Evolutionary conservation across 192 early-diverging fungal genomes (phyloP).

Genomic region (Coemansia erecta): DNA sequence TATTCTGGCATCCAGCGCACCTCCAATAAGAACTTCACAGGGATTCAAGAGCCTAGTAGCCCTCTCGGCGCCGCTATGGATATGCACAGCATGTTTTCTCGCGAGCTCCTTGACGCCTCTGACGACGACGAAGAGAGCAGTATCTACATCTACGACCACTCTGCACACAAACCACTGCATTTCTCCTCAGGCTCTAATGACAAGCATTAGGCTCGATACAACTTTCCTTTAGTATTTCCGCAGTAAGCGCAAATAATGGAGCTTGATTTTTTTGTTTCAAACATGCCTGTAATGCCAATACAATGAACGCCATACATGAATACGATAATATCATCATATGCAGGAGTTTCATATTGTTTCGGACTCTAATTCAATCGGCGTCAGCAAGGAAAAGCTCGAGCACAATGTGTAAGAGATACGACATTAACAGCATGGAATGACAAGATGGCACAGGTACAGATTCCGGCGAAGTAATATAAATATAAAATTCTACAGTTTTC

Average conservation of each 20-base stretch:
- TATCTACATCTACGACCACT: conserved; percentile 10
- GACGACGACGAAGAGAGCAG: conserved; percentile 4
- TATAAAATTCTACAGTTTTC: not conserved
- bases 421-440: not conserved
- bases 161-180: not conserved
- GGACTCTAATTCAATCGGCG: not conserved
- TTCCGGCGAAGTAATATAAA: too few relatives aligned
- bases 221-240: not conserved
- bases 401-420: too few relatives aligned
- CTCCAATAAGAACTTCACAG: too few relatives aligned
- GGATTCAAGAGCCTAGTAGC: too few relatives aligned
- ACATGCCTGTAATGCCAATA: not conserved
- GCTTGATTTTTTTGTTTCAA: conserved; percentile 1
- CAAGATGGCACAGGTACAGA: not conserved
- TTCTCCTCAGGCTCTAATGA: not conserved
- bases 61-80: not conserved
- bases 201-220: not conserved
- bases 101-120: conserved; percentile 5
- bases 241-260: conserved; percentile 5
- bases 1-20: not conserved
- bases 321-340: not conserved
- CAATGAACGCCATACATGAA: not conserved
- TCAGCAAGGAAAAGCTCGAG: too few relatives aligned
- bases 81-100: conserved; percentile 7
- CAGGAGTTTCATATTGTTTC: not conserved